A percentile compares a stretch with the other conserved stretches of the same genome.
Evolutionary conservation across 495 filamentous ascomycete species (phyloP).

Genomic region (Penicillium goetzii): DNA sequence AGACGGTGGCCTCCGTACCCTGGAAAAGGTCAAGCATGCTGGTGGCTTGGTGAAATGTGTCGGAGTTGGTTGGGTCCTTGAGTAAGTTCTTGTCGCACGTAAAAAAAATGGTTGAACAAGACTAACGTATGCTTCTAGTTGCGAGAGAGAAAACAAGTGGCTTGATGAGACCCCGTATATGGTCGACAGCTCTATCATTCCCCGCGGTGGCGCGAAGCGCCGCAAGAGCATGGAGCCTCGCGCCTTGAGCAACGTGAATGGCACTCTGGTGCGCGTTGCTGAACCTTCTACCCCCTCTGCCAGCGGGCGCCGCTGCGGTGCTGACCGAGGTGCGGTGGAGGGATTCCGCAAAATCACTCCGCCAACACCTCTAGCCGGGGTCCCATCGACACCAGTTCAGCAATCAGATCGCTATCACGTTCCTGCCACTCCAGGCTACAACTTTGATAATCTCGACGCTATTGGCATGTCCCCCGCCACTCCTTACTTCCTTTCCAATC

Average conservation of each 20-base stretch:
- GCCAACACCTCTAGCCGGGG: slow-evolving; percentile 24
- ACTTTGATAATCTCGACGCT: slow-evolving; percentile 45
- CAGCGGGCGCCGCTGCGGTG: slow-evolving; percentile 36
- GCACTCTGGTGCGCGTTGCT: slow-evolving; percentile 50
- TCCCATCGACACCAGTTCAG: slow-evolving; percentile 30
- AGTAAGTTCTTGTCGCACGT: slow-evolving; percentile 60
- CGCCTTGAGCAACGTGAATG: slow-evolving; percentile 72
- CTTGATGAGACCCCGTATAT: slow-evolving; percentile 69
- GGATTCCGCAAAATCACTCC: slow-evolving; percentile 41
- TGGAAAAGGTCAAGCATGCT: slow-evolving; percentile 82
- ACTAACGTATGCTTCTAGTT: slow-evolving; percentile 51
- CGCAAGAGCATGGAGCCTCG: slow-evolving; percentile 93
- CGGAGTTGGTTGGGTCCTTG: slow-evolving; percentile 84
- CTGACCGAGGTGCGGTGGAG: slow-evolving; percentile 42
- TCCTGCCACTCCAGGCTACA: slow-evolving; percentile 42
- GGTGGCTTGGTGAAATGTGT: slow-evolving; percentile 80
- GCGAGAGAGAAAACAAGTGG: slow-evolving; percentile 79
- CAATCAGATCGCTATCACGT: slow-evolving; percentile 31
- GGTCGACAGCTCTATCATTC: slow-evolving; percentile 71
- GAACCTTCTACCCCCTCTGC: slow-evolving; percentile 38
- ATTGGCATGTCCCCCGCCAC: slow-evolving; percentile 57
- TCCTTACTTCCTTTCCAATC: slow-evolving; percentile 59
- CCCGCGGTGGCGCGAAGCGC: slow-evolving; percentile 75
- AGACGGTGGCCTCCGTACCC: slow-evolving; percentile 81
- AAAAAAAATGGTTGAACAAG: background rate